Evolutionary conservation across 305 asterid genomes (phyloP).

Genomic region (Vinca major): DNA sequence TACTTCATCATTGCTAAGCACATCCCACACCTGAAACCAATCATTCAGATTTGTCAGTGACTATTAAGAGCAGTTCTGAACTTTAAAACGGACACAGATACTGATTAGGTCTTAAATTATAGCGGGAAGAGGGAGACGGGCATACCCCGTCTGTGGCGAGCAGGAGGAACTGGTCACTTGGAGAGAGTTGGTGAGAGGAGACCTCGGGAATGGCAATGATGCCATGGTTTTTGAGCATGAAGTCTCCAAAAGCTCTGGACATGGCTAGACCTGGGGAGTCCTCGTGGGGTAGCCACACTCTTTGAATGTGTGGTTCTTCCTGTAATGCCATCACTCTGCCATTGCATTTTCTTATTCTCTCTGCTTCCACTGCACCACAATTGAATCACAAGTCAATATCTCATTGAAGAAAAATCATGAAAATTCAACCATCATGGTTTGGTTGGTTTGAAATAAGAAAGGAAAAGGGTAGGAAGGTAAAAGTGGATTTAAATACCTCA

Average conservation of each 20-base stretch:
- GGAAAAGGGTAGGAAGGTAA: background rate
- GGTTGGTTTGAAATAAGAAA: background rate
- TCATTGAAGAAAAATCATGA: too few species aligned
- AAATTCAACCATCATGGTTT: background rate
- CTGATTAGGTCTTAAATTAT: too few species aligned
- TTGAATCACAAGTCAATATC: background rate
- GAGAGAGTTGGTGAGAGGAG: slow-evolving; percentile 40
- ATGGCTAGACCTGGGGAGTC: slow-evolving; percentile 86
- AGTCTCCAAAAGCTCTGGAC: slow-evolving; percentile 85
- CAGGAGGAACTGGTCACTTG: slow-evolving; percentile 53
- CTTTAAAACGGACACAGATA: background rate
- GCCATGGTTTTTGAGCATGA: slow-evolving; percentile 57
- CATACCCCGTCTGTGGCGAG: slow-evolving; percentile 76
- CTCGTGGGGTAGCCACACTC: slow-evolving; percentile 73
- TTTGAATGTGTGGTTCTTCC: slow-evolving; percentile 57
- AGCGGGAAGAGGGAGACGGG: background rate
- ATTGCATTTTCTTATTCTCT: slow-evolving; percentile 60
- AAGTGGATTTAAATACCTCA: background rate
- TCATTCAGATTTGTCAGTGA: background rate
- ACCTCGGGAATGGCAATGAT: slow-evolving; percentile 60
- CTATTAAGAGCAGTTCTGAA: too few species aligned
- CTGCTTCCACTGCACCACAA: slow-evolving; percentile 61
- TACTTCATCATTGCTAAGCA: slow-evolving; percentile 54
- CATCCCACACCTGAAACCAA: slow-evolving; percentile 71
- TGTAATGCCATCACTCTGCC: slow-evolving; percentile 65